phyloP scores from a whole-genome alignment of 306 rosid genomes.

The Trichosanthes cucumerina region DNA sequence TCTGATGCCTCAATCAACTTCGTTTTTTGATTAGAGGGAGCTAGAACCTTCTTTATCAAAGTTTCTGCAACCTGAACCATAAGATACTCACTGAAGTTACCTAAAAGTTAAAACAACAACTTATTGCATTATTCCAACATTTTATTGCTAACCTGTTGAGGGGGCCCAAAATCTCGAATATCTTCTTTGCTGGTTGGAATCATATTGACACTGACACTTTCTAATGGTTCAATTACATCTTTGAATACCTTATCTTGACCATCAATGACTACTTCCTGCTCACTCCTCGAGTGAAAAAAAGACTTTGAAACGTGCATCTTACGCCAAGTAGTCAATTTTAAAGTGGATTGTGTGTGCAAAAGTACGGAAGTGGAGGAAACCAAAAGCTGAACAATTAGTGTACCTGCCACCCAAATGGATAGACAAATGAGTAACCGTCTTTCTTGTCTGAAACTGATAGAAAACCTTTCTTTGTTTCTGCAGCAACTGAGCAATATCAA shows the following conservation, averaged over 20 bases:
- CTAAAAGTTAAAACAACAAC: neutral
- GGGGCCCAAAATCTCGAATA: slow-evolving; percentile 79
- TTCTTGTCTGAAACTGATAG: slow-evolving; percentile 51
- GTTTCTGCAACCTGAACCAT: slow-evolving; percentile 64
- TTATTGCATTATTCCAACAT: neutral
- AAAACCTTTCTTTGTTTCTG: slow-evolving; percentile 77
- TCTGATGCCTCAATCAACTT: slow-evolving; percentile 71
- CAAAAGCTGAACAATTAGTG: slow-evolving; percentile 14
- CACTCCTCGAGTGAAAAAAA: slow-evolving; percentile 16
- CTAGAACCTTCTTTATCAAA: slow-evolving; percentile 67
- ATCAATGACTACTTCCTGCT: slow-evolving; percentile 71
- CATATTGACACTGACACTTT: slow-evolving; percentile 68
- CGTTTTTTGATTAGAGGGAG: slow-evolving; percentile 84
- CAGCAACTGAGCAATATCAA: slow-evolving; percentile 99
- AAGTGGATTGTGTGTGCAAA: slow-evolving; percentile 13
- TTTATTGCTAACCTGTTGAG: slow-evolving; percentile 41
- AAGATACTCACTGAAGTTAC: neutral
- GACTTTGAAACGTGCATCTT: neutral
- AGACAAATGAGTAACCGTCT: slow-evolving; percentile 79
- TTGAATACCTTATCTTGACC: slow-evolving; percentile 98
- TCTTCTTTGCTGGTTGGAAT: slow-evolving; percentile 63
- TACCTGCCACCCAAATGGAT: slow-evolving; percentile 99
- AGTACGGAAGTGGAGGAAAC: slow-evolving; percentile 5
- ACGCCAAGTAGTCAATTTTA: neutral
- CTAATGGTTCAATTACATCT: slow-evolving; percentile 90